A percentile compares a stretch with the other conserved stretches of the same genome.
Conservation (phyloP, 495 filamentous ascomycete genomes). For the Penicillium bovifimosum region DNA sequence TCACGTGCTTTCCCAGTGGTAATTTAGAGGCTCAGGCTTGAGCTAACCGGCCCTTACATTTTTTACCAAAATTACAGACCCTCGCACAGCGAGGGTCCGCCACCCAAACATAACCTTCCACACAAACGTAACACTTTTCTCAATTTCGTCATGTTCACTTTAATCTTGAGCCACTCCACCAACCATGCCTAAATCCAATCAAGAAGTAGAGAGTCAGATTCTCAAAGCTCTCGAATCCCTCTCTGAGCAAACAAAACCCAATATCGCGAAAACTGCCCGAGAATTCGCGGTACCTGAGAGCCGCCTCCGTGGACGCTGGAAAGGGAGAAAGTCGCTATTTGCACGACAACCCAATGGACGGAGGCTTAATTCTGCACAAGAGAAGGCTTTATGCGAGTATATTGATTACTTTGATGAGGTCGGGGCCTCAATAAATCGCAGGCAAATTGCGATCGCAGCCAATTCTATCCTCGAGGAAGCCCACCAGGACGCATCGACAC, state of each 20-base stretch:
- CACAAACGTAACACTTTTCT: not conserved
- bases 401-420: not conserved
- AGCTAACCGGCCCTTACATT: not conserved
- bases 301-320: not conserved
- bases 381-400: not conserved
- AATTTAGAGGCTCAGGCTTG: too few relatives aligned
- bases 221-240: not conserved
- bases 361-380: not conserved
- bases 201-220: not conserved
- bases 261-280: not conserved
- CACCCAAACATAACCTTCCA: not conserved
- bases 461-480: not conserved
- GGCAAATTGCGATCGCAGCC: not conserved
- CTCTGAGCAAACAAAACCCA: not conserved
- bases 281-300: not conserved
- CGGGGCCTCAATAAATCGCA: not conserved
- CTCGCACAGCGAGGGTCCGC: not conserved
- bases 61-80: not conserved
- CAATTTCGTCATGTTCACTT: not conserved
- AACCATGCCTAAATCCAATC: not conserved
- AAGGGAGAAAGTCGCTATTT: not conserved
- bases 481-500: not conserved
- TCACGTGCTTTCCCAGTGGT: conserved; percentile 10
- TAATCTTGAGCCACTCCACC: not conserved
- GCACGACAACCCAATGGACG: not conserved